Evolutionary conservation across 139 green algal genomes (phyloP), one percentile per base, ranked within the genome.

Genomic region (Pedinophyceae sp.): DNA sequence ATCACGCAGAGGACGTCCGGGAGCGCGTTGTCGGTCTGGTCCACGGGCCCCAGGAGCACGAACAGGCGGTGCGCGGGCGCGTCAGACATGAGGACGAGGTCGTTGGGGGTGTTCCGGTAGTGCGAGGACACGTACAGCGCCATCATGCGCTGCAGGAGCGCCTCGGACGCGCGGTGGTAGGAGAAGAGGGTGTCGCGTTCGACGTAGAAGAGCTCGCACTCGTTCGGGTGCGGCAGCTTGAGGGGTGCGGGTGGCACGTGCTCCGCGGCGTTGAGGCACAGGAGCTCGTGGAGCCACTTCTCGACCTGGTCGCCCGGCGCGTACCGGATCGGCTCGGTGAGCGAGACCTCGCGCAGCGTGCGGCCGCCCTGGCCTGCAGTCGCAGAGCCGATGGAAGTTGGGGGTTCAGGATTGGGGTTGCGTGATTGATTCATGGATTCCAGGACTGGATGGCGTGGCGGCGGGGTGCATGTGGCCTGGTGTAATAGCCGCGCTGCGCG

Each of bases 21-120:
- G 53, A 98, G 66, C 2, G 71, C 65, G 53, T 83, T 85, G 56
- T 78, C 43, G 4, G 65, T 72, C 54, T 87, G 70, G 62, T 95
- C 82, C 34, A 95, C 79, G 2, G 90, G 88, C 0, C 68, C 86
- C 50, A 97, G 79, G 51, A 98, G 77, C 49, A 88, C 89, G 54
- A 94, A 98, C 25, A 98, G 76, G 51, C 88, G 82, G 75, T 98
- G 90, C 0, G 90, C 90, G n/a, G 90, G 90, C 4, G 90, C 90
- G 55, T 98, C 90, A 45, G 62, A 77, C 77, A 95, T 86, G 24
- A 97, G 75, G 52, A 95, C 71, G 41, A 98, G 76, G 69, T 98
- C 90, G 70, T 98, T 96, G 48, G 90, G 90, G 1, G 82, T 94
- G 78, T 98, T 98, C 64, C 87, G 88, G 76, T 98, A 98, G 68